A percentile compares a stretch with the other conserved stretches of the same genome.
phyloP scores from a whole-genome alignment of 2,329 filamentous ascomycete species.

The Hyphodiscus sp. region DNA sequence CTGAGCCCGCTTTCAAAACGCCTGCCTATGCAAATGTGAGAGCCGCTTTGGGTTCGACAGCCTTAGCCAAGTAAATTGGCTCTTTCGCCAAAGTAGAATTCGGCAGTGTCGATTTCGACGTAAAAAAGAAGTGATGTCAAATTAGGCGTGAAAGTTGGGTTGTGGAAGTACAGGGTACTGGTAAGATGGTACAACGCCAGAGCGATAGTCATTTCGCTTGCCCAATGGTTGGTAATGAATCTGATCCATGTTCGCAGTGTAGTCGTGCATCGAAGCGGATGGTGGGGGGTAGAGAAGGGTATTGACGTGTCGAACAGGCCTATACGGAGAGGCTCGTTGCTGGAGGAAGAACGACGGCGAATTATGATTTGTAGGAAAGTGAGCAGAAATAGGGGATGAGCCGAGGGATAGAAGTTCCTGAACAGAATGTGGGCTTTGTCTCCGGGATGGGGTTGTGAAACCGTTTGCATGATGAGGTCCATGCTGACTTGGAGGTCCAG shows the following conservation, averaged over 20 bases:
- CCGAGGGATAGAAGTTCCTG: constrained; percentile 30
- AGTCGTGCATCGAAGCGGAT: constrained; percentile 69
- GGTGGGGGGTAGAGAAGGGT: constrained; percentile 87
- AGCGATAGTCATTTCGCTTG: constrained; percentile 59
- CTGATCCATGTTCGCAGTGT: constrained; percentile 56
- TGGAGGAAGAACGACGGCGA: constrained; percentile 85
- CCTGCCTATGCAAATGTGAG: constrained; percentile 16
- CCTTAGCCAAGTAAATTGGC: constrained; percentile 11
- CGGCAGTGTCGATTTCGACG: not conserved
- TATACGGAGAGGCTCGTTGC: constrained; percentile 86
- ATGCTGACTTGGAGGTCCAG: constrained; percentile 16
- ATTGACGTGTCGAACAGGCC: constrained; percentile 81
- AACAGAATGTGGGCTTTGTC: constrained; percentile 27
- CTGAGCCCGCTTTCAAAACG: constrained; percentile 19
- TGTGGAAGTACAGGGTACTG: constrained; percentile 28
- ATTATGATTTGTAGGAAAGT: constrained; percentile 36
- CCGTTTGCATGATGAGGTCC: constrained; percentile 18
- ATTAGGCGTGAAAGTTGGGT: constrained; percentile 30
- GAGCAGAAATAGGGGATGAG: constrained; percentile 31
- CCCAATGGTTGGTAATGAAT: constrained; percentile 81
- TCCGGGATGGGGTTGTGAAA: constrained; percentile 31
- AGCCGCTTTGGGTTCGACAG: constrained; percentile 13
- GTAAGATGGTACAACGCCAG: constrained; percentile 54
- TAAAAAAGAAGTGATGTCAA: not conserved
- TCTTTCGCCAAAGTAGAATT: not conserved